phyloP scores from a whole-genome alignment of 352 stramenopile species.

The Phytophthora multivora region DNA sequence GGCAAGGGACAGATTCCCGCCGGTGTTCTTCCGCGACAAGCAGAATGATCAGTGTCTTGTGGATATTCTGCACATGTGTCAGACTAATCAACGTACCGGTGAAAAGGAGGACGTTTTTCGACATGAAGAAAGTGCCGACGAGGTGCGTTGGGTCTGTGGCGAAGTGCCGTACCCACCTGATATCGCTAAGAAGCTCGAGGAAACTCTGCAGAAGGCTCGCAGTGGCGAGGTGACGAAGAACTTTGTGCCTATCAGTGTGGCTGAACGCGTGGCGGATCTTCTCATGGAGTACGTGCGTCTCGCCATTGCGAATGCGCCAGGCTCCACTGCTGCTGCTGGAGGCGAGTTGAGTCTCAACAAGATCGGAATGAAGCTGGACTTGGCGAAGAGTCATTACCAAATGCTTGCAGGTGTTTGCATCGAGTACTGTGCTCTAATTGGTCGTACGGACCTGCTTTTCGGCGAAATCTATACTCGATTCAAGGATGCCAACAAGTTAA shows the following conservation, averaged over 20 bases:
- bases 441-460: slow-evolving; percentile 84
- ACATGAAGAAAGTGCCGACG: slow-evolving; percentile 80
- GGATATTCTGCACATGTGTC: slow-evolving; percentile 90
- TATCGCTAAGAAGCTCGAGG: slow-evolving; percentile 84
- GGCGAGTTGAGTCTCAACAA: slow-evolving; percentile 56
- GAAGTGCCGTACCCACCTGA: slow-evolving; percentile 80
- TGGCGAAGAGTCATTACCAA: slow-evolving; percentile 95
- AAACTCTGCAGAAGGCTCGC: slow-evolving; percentile 83
- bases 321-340: slow-evolving; percentile 36
- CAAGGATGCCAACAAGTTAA: slow-evolving; percentile 78
- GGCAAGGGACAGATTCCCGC: slow-evolving; percentile 84
- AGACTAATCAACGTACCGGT: slow-evolving; percentile 88
- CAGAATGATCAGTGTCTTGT: slow-evolving; percentile 91
- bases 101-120: slow-evolving; percentile 90
- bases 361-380: slow-evolving; percentile 81
- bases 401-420: slow-evolving; percentile 97
- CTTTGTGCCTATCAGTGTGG: slow-evolving; percentile 89
- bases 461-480: slow-evolving; percentile 89
- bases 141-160: slow-evolving; percentile 84
- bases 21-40: slow-evolving; percentile 88
- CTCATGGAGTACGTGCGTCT: slow-evolving; percentile 91
- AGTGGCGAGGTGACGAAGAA: slow-evolving; percentile 87
- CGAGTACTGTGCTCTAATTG: slow-evolving; percentile 93
- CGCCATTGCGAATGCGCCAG: slow-evolving; percentile 83
- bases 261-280: slow-evolving; percentile 86